Base-by-base conservation (phyloP, 495 filamentous ascomycete species). In the Aspergillus sclerotiicarbonarius region DNA sequence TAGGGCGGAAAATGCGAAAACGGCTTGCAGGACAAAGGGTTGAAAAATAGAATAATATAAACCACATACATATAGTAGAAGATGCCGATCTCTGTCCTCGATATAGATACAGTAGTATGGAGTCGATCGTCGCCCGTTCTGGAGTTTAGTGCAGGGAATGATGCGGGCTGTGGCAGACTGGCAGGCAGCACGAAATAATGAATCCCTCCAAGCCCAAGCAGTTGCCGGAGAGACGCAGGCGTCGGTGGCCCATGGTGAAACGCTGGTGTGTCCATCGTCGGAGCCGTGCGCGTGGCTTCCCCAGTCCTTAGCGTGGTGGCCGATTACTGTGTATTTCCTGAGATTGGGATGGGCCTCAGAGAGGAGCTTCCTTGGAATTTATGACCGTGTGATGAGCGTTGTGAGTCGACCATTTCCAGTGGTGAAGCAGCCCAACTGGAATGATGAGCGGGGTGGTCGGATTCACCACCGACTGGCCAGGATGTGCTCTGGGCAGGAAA, bases 151-250 rank as follows among this genome's bases (percentile, higher is more conserved):
- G 13, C 41, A 46, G 39, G 16, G 29, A 51, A 32, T 30, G 20
- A 21, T 21, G 16, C 39, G 43, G 44, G 20, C 6, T 18, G 12
- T 16, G 19, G 7, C 46, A 30, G 15, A 15, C 6, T 18, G 29
- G 29, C 49, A 15, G 12, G 12, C 20, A 45, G n/a, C n/a, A 12
- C n/a, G 37, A 41, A 41, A 13, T 16, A 41, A 16, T n/a, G 15
- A 44, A 43, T 51, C n/a, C 31, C 46, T 18, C 32, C 46, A 20
- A 20, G 32, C 6, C 6, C 15, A 44, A n/a, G 9, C 33, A 72
- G 73, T 76, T 76, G 70, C 73, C 68, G 29, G 65, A 72, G 73
- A 65, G 65, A 74, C 68, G 62, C 33, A 41, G 52, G 56, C 19
- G 47, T 30, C 44, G 39, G 47, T 31, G 56, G 35, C 35, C 25